Evolutionary conservation across 257 asterid species (phyloP).

Genomic region (Apocynum venetum): DNA sequence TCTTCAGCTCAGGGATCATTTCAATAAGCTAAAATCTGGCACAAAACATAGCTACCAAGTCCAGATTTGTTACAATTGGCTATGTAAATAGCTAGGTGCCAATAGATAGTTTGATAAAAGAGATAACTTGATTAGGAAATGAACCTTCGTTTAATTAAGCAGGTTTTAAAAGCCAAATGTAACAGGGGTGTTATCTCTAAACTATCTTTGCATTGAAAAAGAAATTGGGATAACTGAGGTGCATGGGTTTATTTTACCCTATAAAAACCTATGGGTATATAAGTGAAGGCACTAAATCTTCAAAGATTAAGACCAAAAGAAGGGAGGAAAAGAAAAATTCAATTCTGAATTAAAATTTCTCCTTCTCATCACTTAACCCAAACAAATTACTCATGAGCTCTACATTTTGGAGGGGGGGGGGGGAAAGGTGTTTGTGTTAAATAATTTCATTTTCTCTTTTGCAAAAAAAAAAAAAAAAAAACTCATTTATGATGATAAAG

Average conservation of each 20-base stretch:
- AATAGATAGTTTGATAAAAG: not conserved
- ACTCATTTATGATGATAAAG: not conserved
- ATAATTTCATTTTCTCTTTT: not conserved
- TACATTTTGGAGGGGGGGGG: not conserved
- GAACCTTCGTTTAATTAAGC: not conserved
- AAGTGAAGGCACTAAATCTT: not conserved
- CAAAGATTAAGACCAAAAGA: not conserved
- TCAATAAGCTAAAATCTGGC: conserved; percentile 2
- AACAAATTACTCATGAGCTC: not conserved
- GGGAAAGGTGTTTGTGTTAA: not conserved
- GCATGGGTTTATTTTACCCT: not conserved
- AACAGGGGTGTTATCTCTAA: not conserved
- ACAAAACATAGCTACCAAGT: not conserved
- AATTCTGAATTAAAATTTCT: not conserved
- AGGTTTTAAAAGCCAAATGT: not conserved
- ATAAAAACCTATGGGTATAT: not conserved
- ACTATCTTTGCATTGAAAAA: not conserved
- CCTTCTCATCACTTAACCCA: not conserved
- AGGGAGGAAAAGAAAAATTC: not conserved
- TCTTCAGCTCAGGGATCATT: not conserved
- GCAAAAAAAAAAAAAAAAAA: not conserved
- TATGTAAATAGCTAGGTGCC: not conserved
- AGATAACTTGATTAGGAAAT: not conserved
- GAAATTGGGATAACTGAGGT: not conserved
- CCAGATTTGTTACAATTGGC: not conserved